Evolutionary conservation across 225 moss, liverwort and hornwort genomes (phyloP).

Genomic region (Marchantia paleacea): DNA sequence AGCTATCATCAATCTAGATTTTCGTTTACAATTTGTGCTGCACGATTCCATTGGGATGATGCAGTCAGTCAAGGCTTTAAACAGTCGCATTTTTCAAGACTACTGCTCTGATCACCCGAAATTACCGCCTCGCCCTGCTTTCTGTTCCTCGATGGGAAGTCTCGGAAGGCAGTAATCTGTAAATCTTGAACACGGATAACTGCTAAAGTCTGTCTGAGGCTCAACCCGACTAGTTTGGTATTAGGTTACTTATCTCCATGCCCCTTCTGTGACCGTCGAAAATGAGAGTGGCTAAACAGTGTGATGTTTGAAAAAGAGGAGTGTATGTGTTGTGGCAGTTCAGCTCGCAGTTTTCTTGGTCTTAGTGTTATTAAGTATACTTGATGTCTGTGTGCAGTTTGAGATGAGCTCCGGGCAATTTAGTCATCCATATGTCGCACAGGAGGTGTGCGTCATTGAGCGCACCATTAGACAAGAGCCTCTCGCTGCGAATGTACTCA

Average conservation of each 20-base stretch:
- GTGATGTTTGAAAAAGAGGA: too few species aligned
- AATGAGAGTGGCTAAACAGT: too few species aligned
- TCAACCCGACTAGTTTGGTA: not conserved
- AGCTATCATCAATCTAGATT: not conserved
- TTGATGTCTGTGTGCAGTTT: slow-evolving; percentile 46
- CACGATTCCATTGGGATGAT: too few species aligned
- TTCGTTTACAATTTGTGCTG: not conserved
- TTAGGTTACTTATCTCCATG: not conserved
- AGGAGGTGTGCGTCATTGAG: slow-evolving; percentile 87
- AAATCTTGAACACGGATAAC: not conserved
- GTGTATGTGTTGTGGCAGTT: not conserved
- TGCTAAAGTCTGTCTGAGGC: not conserved
- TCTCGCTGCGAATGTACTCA: slow-evolving; percentile 53
- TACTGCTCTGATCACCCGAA: not conserved
- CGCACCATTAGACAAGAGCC: slow-evolving; percentile 88
- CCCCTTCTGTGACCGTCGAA: not conserved
- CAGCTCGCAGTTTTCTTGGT: not conserved
- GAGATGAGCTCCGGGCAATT: slow-evolving; percentile 65
- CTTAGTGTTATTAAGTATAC: not conserved
- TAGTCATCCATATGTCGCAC: slow-evolving; percentile 77
- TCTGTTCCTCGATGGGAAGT: not conserved
- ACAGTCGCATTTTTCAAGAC: not conserved
- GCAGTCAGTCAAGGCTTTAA: not conserved
- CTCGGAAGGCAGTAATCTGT: not conserved
- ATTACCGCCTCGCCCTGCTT: not conserved